These are phyloP conservation scores for Pleurotus eryngii DNA, from an alignment of 768 basidiomycete genomes.

Conservation along the genomic window DNA sequence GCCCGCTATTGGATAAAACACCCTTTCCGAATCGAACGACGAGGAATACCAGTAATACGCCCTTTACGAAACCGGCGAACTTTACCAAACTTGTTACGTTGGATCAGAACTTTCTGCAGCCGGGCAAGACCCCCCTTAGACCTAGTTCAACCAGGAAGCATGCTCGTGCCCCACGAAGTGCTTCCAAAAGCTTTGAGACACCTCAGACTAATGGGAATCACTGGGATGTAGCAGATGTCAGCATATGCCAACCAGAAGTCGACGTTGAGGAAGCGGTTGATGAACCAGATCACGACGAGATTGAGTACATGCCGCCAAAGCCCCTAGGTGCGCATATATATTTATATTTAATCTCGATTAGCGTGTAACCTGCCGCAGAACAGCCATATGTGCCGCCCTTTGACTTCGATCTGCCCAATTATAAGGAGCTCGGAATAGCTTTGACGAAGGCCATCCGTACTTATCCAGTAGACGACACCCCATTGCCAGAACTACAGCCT, in stretches of 20 bases:
- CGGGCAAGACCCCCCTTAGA: conserved; percentile 37
- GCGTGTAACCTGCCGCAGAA: conserved; percentile 25
- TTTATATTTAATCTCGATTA: background rate
- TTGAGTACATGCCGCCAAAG: conserved; percentile 54
- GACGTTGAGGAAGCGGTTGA: conserved; percentile 23
- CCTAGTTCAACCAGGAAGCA: conserved; percentile 71
- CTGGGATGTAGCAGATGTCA: conserved; percentile 71
- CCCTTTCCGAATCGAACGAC: conserved; percentile 65
- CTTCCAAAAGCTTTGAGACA: conserved; percentile 56
- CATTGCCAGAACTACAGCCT: conserved; percentile 14
- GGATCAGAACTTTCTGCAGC: conserved; percentile 15
- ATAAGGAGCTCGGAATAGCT: conserved; percentile 34
- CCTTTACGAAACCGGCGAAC: conserved; percentile 32
- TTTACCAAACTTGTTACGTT: conserved; percentile 27
- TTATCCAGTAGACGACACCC: conserved; percentile 26
- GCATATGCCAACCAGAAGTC: conserved; percentile 26
- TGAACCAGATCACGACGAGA: conserved; percentile 40
- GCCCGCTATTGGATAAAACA: conserved; percentile 72
- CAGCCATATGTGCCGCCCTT: conserved; percentile 40
- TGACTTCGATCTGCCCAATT: conserved; percentile 43
- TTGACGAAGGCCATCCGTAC: conserved; percentile 32
- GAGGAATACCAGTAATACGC: conserved; percentile 25
- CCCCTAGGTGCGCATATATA: conserved; percentile 28
- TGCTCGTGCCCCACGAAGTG: conserved; percentile 50
- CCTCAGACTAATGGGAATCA: conserved; percentile 63